These are phyloP conservation scores for Nicotiana otophora DNA, from an alignment of 257 asterid genomes.

Conservation along the genomic window DNA sequence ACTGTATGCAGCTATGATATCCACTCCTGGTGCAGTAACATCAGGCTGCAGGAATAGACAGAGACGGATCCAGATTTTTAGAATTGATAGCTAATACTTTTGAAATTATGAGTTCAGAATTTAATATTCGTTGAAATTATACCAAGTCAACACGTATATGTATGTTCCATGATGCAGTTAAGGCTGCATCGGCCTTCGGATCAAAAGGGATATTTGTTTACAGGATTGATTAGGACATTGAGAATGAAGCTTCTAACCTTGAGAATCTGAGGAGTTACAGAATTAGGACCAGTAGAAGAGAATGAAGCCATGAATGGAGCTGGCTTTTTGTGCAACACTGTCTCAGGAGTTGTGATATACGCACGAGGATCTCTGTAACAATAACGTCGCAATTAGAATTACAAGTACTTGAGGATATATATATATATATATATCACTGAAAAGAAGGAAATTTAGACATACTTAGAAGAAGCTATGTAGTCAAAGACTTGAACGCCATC, in stretches of 20 bases:
- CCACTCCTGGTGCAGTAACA: constrained; percentile 64
- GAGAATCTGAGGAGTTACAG: constrained; percentile 46
- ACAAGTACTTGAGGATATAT: no score
- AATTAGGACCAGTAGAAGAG: constrained; percentile 72
- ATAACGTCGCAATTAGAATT: background rate
- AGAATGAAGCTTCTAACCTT: constrained; percentile 35
- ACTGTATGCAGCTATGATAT: constrained; percentile 45
- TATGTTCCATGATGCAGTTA: background rate
- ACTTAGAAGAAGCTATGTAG: constrained; percentile 41
- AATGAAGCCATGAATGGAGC: constrained; percentile 61
- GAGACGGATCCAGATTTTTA: background rate
- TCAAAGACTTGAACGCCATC: constrained; percentile 35
- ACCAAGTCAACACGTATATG: background rate
- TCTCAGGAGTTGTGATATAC: constrained; percentile 29
- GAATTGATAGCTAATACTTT: background rate
- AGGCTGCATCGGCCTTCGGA: background rate
- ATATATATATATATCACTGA: background rate
- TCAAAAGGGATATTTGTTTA: background rate
- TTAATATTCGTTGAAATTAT: background rate
- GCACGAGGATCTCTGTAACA: constrained; percentile 42
- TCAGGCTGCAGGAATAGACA: constrained; percentile 44
- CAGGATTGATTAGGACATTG: background rate
- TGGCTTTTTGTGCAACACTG: constrained; percentile 22
- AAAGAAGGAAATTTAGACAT: background rate
- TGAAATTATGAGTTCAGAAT: background rate